Evolutionary conservation across 768 basidiomycete species (phyloP).

Genomic region (Termitomyces bulborhizus): DNA sequence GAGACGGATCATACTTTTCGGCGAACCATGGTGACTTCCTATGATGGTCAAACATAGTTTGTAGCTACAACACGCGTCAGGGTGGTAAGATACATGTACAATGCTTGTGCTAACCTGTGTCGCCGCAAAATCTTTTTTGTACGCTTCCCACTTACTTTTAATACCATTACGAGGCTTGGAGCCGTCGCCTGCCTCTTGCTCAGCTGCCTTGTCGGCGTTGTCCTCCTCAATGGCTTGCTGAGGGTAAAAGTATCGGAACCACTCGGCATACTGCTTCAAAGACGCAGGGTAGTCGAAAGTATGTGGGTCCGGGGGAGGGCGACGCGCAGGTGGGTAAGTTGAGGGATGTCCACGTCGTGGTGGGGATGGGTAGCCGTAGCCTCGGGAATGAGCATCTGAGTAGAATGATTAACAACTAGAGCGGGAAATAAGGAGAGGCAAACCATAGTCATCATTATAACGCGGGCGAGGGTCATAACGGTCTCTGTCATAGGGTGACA

Average conservation of each 20-base stretch:
- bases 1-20: conserved; percentile 86
- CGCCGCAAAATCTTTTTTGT: conserved; percentile 85
- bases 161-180: conserved; percentile 82
- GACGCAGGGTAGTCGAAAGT: conserved; percentile 77
- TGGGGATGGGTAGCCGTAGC: conserved; percentile 52
- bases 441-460: conserved; percentile 80
- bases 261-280: conserved; percentile 81
- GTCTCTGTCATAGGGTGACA: conserved; percentile 79
- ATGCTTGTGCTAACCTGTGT: conserved; percentile 65
- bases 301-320: conserved; percentile 73
- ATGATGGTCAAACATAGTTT: conserved; percentile 94
- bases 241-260: conserved; percentile 76
- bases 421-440: conserved; percentile 15
- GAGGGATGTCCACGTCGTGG: conserved; percentile 55
- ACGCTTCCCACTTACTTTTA: conserved; percentile 83
- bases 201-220: conserved; percentile 75
- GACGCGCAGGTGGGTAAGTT: conserved; percentile 43
- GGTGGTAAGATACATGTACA: conserved; percentile 14
- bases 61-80: conserved; percentile 60
- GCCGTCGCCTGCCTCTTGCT: conserved; percentile 77
- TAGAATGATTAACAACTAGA: conserved; percentile 10
- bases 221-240: conserved; percentile 80
- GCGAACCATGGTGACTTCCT: conserved; percentile 95
- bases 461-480: conserved; percentile 79
- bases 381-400: conserved; percentile 60